Conservation (phyloP, 2,329 filamentous ascomycete genomes). For the Didymella pomorum region DNA sequence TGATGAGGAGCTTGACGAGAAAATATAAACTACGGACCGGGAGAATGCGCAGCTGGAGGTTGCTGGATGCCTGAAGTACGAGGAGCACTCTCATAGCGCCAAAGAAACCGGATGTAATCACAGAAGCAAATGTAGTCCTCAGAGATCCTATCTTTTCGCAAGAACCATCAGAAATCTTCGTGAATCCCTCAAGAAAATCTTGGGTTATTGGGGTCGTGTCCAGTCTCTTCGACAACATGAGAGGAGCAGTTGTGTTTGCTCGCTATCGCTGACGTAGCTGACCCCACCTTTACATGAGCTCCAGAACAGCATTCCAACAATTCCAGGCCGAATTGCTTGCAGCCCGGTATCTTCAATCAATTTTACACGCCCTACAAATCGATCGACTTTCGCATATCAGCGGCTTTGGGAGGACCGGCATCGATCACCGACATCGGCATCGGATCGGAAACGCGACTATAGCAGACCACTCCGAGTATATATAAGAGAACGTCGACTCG, state of each 20-base stretch:
- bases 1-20: too few relatives aligned
- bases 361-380: background rate
- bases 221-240: too few relatives aligned
- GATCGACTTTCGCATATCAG: background rate
- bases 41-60: too few relatives aligned
- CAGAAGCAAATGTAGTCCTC: too few relatives aligned
- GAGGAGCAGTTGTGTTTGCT: background rate
- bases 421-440: slow-evolving; percentile 8
- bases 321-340: background rate
- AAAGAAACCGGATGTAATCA: too few relatives aligned
- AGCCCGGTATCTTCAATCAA: background rate
- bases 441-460: background rate
- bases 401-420: slow-evolving; percentile 3
- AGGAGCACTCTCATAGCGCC: too few relatives aligned
- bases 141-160: too few relatives aligned
- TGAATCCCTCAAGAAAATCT: too few relatives aligned
- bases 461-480: slow-evolving; percentile 5
- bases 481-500: background rate
- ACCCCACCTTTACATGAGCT: background rate
- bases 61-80: background rate
- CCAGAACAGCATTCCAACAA: background rate
- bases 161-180: too few relatives aligned
- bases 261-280: slow-evolving; percentile 3
- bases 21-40: too few relatives aligned
- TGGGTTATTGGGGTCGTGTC: too few relatives aligned